Evolutionary conservation across 129 eudicot species (phyloP), one percentile per base, ranked within the genome.

Genomic region (Flaveria robusta): DNA sequence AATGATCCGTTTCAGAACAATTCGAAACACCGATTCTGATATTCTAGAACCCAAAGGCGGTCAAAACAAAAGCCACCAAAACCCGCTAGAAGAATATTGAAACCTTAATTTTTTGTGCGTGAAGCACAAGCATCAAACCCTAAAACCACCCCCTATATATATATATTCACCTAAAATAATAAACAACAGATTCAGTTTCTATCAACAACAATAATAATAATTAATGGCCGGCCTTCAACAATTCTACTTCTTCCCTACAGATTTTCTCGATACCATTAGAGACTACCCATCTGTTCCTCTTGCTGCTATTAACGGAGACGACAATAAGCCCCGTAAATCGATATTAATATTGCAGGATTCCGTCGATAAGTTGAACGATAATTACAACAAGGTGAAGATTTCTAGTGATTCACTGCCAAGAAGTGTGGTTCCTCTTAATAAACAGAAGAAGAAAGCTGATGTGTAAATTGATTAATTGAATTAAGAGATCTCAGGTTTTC

Each of bases 141-240:
- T 59, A 56, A 69, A 20, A 41, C 10, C 2, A 12, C 27, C 9
- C 42, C 54, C 9, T 16, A 7, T 9, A 9, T 51, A 27, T 65
- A 39, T 79, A 72, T 64, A 51, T 31, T 54, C 68, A 55, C 52
- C 27, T 43, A 13, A 43, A 59, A 3, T 22, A 34, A 24, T 41
- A 37, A 49, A 20, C n/a, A 23, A 15, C 37, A 19, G 14, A 71
- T 34, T 51, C 9, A 18, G 2, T 59, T 19, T 6, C 31, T 37
- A 16, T 34, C 50, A 18, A 34, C 39, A 34, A 34, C 7, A 31
- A 10, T 0, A 34, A 5, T 1, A 37, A 51, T 46, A 14, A 50
- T 70, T 31, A 14, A 80, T 80, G 83, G 83, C 83, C 31, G 79
- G 79, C 75, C 79, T 80, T 56, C 83, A 73, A 73, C 83, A 80